Percentiles rank a stretch among this genome's conserved stretches.
phyloP scores from a whole-genome alignment of 345 rosid species.

The Bruguiera sexangula region DNA sequence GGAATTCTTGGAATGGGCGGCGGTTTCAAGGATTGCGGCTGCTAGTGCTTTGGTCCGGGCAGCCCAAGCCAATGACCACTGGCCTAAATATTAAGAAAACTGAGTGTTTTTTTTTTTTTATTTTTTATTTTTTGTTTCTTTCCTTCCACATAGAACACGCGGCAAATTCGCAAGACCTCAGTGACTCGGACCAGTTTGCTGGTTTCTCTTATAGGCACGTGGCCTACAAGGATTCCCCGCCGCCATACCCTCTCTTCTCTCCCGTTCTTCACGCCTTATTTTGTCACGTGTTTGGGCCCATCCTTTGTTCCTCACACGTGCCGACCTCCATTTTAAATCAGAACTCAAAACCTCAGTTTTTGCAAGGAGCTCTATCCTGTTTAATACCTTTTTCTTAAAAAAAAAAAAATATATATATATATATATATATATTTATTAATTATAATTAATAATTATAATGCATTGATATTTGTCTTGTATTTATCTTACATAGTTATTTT shows the following conservation, averaged over 20 bases:
- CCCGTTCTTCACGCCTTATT: not conserved
- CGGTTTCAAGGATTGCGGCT: slow-evolving; percentile 49
- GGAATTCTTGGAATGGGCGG: slow-evolving; percentile 17
- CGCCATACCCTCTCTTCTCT: slow-evolving; percentile 29
- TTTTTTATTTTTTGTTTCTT: too few species aligned
- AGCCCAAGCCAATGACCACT: not conserved
- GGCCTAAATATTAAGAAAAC: too few species aligned
- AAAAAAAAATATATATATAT: too few species aligned
- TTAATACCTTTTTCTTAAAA: too few species aligned
- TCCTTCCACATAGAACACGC: slow-evolving; percentile 18
- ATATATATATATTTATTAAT: too few species aligned
- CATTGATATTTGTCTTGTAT: too few species aligned
- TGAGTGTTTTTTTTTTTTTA: too few species aligned
- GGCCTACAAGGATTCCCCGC: slow-evolving; percentile 50
- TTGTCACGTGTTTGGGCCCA: slow-evolving; percentile 24
- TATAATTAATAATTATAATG: too few species aligned
- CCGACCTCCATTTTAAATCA: not conserved
- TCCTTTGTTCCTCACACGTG: slow-evolving; percentile 20
- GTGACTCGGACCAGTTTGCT: slow-evolving; percentile 30
- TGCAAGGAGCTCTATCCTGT: not conserved
- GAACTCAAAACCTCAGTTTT: slow-evolving; percentile 32
- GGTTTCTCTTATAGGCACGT: slow-evolving; percentile 42
- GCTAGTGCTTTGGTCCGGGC: slow-evolving; percentile 34
- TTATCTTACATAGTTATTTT: too few species aligned
- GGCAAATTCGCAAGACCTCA: slow-evolving; percentile 18